These are phyloP conservation scores for Leucoagaricus sp. DNA, from an alignment of 1,284 basidiomycete species.

Conservation along the genomic window DNA sequence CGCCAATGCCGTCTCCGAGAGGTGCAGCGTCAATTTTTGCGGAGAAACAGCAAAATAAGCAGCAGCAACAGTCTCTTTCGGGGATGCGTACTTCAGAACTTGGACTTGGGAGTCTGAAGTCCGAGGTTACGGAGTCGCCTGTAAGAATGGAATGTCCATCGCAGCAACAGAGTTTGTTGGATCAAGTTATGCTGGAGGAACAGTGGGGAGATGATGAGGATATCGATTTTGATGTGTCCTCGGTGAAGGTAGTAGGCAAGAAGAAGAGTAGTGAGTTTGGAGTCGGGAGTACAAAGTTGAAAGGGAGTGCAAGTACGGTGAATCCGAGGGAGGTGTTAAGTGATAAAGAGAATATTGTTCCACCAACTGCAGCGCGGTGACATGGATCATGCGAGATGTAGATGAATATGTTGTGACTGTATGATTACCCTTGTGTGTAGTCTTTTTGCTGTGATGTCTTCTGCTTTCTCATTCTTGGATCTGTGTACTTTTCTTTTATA, in stretches of 20 bases:
- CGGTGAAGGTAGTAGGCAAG: conserved; percentile 12
- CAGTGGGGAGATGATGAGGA: conserved; percentile 56
- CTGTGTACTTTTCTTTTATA: no score
- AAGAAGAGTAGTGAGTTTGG: conserved; percentile 13
- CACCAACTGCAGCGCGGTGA: conserved; percentile 7
- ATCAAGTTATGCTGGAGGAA: conserved; percentile 58
- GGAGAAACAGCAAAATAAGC: conserved; percentile 41
- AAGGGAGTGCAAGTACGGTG: conserved; percentile 11
- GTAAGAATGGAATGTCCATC: conserved; percentile 43
- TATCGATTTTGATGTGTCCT: conserved; percentile 34
- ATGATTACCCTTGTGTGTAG: neutral
- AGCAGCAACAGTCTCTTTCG: conserved; percentile 9
- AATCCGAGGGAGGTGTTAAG: conserved; percentile 31
- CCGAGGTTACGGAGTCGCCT: conserved; percentile 26
- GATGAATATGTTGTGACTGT: no score
- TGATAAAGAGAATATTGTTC: conserved; percentile 38
- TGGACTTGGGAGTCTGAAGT: conserved; percentile 11
- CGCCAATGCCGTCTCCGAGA: conserved; percentile 47
- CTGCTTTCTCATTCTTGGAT: no score
- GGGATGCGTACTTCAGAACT: conserved; percentile 4
- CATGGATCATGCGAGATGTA: no score
- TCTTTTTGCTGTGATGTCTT: neutral
- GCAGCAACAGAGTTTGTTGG: conserved; percentile 61
- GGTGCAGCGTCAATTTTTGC: conserved; percentile 52
- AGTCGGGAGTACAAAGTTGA: conserved; percentile 15